Evolutionary conservation across 2,329 filamentous ascomycete genomes (phyloP), one percentile per base, ranked within the genome.

Genomic region (Pseudogymnoascus sp.): DNA sequence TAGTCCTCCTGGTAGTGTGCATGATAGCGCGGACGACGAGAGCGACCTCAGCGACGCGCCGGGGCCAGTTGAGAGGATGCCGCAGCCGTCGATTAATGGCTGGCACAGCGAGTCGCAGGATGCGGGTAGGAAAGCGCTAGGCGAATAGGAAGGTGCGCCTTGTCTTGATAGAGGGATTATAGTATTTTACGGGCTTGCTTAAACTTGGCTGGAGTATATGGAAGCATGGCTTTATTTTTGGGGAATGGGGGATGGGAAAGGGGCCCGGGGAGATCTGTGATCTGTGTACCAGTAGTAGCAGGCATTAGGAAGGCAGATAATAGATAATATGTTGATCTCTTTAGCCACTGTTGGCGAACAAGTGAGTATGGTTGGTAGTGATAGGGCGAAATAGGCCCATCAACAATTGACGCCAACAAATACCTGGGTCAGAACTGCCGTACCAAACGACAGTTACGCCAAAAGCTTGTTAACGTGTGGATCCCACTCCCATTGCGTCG

Each of bases 1-100:
- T 16, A 56, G 49, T 18, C 49, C 62, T 7, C 67, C 67, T 6
- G 73, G 72, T 8, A 75, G 78, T 59, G 70, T 81, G 0, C 77
- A 82, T 46, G 80, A 82, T 63, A 77, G 76, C 66, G 80, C 80
- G 0, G 81, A 83, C 66, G 80, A 82, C 64, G 81, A 83, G 66
- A 82, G 79, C 65, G 81, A 84, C 71, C 72, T 84, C 2, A 82
- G 79, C 63, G 81, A 83, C 68, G 72, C 82, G 11, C 72, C 72
- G 8, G 49, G 49, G 2, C 49, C 49, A 34, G 49, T 56, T 34
- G 49, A 56, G 25, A 56, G 49, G 21, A 38, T 56, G 49, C 28
- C 49, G 5, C 49, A 56, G 28, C 49, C 49, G 28, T 56, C 49
- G 5, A 18, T 56, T 34, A 56, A 56, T 56, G 49, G 49, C 49